Conservation (phyloP, 164 flowering plant species). For the Piper longum region DNA sequence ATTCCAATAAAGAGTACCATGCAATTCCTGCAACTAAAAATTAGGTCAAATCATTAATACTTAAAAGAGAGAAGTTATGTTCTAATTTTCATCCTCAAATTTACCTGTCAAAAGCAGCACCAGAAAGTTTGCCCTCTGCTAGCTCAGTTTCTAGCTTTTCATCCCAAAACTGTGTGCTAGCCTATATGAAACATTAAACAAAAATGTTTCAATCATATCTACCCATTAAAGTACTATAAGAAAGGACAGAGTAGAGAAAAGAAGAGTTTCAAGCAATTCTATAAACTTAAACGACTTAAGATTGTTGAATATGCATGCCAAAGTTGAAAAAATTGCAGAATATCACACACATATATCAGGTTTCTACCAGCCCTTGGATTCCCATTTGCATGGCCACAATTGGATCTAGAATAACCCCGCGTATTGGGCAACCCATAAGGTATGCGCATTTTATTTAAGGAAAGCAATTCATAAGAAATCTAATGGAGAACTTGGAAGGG, state of each 20-base stretch:
- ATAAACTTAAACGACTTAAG: too few species aligned
- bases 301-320: background rate
- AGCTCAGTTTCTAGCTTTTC: slow-evolving; percentile 73
- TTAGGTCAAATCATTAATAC: background rate
- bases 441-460: slow-evolving; percentile 24
- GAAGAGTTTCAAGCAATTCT: too few species aligned
- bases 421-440: slow-evolving; percentile 94
- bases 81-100: background rate
- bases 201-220: background rate
- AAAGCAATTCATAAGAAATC: background rate
- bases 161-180: slow-evolving; percentile 99
- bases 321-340: background rate
- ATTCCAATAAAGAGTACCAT: slow-evolving; percentile 98
- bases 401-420: slow-evolving; percentile 93
- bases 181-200: slow-evolving; percentile 22
- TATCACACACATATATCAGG: background rate
- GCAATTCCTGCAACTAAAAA: slow-evolving; percentile 45
- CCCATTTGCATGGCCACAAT: slow-evolving; percentile 96
- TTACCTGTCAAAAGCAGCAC: slow-evolving; percentile 76
- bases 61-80: too few species aligned
- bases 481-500: background rate
- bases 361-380: slow-evolving; percentile 78
- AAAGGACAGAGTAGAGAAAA: too few species aligned
- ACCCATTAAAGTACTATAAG: too few species aligned
- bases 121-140: slow-evolving; percentile 65